Conservation (phyloP, 2,329 filamentous ascomycete genomes). For the Mariannaea sp. region DNA sequence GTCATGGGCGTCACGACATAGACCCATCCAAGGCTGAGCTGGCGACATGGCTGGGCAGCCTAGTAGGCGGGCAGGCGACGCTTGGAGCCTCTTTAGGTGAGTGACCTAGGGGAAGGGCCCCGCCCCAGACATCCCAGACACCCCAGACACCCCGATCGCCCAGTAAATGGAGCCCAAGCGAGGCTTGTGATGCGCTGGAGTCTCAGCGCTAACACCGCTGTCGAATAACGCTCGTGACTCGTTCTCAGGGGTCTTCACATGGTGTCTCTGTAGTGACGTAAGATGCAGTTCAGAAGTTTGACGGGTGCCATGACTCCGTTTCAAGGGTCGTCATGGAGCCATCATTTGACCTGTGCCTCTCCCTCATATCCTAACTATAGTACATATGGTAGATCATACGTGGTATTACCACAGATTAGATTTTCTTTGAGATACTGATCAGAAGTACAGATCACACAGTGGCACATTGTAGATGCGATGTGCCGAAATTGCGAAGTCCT, state of each 20-base stretch:
- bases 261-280: slow-evolving; percentile 17
- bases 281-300: slow-evolving; percentile 19
- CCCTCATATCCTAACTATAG: too few relatives aligned
- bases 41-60: slow-evolving; percentile 28
- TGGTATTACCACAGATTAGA: too few relatives aligned
- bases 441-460: too few relatives aligned
- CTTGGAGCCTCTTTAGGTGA: too few relatives aligned
- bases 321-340: slow-evolving; percentile 13
- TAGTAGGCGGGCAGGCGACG: too few relatives aligned
- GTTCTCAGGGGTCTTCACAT: slow-evolving; percentile 23
- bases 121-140: too few relatives aligned
- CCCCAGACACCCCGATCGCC: too few relatives aligned
- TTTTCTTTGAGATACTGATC: too few relatives aligned
- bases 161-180: neutral
- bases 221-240: slow-evolving; percentile 33
- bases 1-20: slow-evolving; percentile 32
- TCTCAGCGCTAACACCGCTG: slow-evolving; percentile 26
- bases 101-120: slow-evolving; percentile 14
- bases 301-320: slow-evolving; percentile 12
- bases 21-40: slow-evolving; percentile 32
- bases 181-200: slow-evolving; percentile 19
- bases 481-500: too few relatives aligned
- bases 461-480: too few relatives aligned
- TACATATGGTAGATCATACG: too few relatives aligned
- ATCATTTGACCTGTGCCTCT: slow-evolving; percentile 35